Percentiles rank a stretch among this genome's conserved stretches.
These are phyloP conservation scores for Suillus bovinus DNA, from an alignment of 768 basidiomycete genomes.

Conservation along the genomic window DNA sequence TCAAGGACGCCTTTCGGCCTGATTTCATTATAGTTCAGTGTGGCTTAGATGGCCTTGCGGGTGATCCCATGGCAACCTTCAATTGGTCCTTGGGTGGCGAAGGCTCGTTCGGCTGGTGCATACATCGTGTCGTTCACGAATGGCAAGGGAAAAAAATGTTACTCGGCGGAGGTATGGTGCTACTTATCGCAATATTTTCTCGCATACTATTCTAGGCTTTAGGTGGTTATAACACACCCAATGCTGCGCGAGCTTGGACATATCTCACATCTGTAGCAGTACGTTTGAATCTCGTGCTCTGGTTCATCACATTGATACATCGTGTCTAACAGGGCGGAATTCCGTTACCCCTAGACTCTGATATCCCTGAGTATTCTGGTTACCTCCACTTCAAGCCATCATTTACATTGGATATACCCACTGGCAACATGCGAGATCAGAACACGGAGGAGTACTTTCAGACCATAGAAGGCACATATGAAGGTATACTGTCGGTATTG, in stretches of 20 bases:
- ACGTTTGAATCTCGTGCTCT: conserved; percentile 27
- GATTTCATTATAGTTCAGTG: conserved; percentile 85
- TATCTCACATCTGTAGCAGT: conserved; percentile 78
- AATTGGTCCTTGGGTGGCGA: conserved; percentile 63
- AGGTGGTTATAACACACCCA: conserved; percentile 85
- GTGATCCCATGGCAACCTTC: conserved; percentile 76
- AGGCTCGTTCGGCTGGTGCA: conserved; percentile 73
- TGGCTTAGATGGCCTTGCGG: conserved; percentile 84
- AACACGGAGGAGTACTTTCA: conserved; percentile 63
- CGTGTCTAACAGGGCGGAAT: conserved; percentile 45
- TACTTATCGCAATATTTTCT: conserved; percentile 1
- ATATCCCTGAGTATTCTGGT: conserved; percentile 74
- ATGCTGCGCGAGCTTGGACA: conserved; percentile 86
- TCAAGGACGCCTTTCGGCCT: conserved; percentile 64
- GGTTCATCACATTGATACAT: neutral
- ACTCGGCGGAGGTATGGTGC: conserved; percentile 69
- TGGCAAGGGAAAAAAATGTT: conserved; percentile 67
- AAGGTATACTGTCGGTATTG: conserved; percentile 29
- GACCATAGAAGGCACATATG: conserved; percentile 43
- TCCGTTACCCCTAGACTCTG: conserved; percentile 55
- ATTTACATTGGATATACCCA: conserved; percentile 75
- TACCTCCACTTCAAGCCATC: conserved; percentile 79
- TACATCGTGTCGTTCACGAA: conserved; percentile 47
- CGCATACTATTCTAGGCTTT: conserved; percentile 19
- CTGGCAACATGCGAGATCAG: conserved; percentile 72